Evolutionary conservation across 164 flowering plant genomes (phyloP).

Genomic region (Buxus sempervirens): DNA sequence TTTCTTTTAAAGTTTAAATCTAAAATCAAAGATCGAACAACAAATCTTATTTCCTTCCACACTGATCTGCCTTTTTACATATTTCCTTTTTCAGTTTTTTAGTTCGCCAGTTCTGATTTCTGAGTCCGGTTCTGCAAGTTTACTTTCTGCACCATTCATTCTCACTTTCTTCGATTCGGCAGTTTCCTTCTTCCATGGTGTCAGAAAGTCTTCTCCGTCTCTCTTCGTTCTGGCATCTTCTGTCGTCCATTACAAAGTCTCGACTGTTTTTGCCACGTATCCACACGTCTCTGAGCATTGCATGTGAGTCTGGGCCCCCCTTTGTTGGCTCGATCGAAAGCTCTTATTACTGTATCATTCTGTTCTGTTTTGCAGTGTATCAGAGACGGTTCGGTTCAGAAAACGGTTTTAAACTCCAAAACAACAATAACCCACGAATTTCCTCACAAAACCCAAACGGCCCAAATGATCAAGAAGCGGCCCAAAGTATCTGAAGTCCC

Average conservation of each 20-base stretch:
- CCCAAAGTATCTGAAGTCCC: not conserved
- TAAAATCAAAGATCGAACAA: too few species aligned
- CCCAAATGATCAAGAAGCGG: not conserved
- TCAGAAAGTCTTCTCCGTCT: too few species aligned
- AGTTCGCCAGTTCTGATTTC: too few species aligned
- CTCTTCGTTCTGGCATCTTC: too few species aligned
- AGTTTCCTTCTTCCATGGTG: not conserved
- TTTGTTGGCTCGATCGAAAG: not conserved
- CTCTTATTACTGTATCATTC: not conserved
- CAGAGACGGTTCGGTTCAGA: not conserved
- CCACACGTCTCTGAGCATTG: not conserved
- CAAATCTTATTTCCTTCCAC: too few species aligned
- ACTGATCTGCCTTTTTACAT: too few species aligned
- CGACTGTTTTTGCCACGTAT: not conserved
- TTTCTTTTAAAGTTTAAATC: too few species aligned
- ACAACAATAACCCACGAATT: not conserved
- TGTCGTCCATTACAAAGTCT: too few species aligned
- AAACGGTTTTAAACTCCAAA: not conserved
- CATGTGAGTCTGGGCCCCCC: not conserved
- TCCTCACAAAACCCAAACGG: not conserved
- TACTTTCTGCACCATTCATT: too few species aligned
- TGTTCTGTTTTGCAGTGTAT: not conserved
- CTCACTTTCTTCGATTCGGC: too few species aligned
- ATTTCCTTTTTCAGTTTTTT: too few species aligned
- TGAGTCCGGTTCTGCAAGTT: not conserved